Percentiles rank a stretch among this genome's conserved stretches.
These are phyloP conservation scores for Daldinia grandis DNA, from an alignment of 495 filamentous ascomycete species.

Conservation along the genomic window DNA sequence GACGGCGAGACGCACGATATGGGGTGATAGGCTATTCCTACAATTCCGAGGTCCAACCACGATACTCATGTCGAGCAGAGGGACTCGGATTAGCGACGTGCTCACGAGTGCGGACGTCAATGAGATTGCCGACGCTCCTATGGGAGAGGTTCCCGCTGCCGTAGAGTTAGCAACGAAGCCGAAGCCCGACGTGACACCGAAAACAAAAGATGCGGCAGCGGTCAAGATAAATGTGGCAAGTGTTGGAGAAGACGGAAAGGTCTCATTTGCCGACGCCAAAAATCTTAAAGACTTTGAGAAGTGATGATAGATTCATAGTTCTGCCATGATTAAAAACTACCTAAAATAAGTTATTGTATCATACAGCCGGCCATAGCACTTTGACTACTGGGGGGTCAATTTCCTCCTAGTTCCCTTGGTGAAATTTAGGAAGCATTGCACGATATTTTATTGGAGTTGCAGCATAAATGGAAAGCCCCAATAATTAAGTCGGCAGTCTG, in stretches of 20 bases:
- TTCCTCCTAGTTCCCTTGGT: not conserved
- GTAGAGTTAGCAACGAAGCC: slow-evolving; percentile 56
- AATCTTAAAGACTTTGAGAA: slow-evolving; percentile 62
- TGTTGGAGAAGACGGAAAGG: slow-evolving; percentile 72
- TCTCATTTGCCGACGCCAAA: slow-evolving; percentile 68
- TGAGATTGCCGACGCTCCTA: slow-evolving; percentile 80
- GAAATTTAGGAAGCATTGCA: not conserved
- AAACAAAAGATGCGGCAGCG: slow-evolving; percentile 46
- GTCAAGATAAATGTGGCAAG: slow-evolving; percentile 61
- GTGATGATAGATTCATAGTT: slow-evolving; percentile 19
- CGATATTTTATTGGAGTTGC: not conserved
- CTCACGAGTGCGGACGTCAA: slow-evolving; percentile 79
- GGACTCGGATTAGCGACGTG: slow-evolving; percentile 75
- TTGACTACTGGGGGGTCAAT: not conserved
- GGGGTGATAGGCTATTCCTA: slow-evolving; percentile 92
- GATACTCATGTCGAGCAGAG: slow-evolving; percentile 85
- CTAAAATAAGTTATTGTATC: slow-evolving; percentile 9
- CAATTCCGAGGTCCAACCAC: slow-evolving; percentile 87
- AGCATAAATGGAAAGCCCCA: not conserved
- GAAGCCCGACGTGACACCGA: slow-evolving; percentile 45
- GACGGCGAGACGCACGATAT: slow-evolving; percentile 80
- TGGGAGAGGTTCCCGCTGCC: slow-evolving; percentile 62
- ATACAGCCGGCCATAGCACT: slow-evolving; percentile 8
- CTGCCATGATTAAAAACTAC: not conserved
- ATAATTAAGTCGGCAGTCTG: not conserved